A percentile compares a stretch with the other conserved stretches of the same genome.
These are phyloP conservation scores for Tetracladium maxilliforme DNA, from an alignment of 2,329 filamentous ascomycete genomes.

Conservation along the genomic window DNA sequence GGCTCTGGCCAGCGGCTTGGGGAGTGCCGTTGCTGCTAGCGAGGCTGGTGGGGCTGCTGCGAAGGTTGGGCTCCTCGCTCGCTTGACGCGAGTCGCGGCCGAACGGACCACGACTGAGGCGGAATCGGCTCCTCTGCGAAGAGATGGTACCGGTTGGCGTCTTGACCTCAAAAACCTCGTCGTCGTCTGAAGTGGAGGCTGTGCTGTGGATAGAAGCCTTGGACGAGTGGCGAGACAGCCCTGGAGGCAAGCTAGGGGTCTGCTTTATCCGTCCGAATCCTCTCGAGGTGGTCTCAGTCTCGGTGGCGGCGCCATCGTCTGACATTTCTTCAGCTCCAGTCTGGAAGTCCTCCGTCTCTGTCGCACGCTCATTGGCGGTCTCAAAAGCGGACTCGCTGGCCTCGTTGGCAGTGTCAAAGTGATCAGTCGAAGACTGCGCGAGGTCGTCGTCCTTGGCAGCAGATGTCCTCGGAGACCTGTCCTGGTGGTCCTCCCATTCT, in stretches of 20 bases:
- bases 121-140: constrained; percentile 57
- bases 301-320: constrained; percentile 62
- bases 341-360: constrained; percentile 90
- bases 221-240: constrained; percentile 55
- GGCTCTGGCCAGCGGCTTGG: constrained; percentile 49
- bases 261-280: constrained; percentile 19
- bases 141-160: constrained; percentile 48
- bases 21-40: constrained; percentile 31
- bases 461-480: constrained; percentile 36
- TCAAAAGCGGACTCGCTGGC: constrained; percentile 50
- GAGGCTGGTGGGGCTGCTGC: constrained; percentile 44
- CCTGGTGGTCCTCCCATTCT: constrained; percentile 73
- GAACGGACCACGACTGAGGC: constrained; percentile 49
- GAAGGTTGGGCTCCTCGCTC: constrained; percentile 42
- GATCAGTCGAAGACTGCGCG: constrained; percentile 51
- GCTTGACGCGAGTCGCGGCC: constrained; percentile 45
- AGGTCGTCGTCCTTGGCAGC: no score
- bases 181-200: constrained; percentile 72
- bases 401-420: constrained; percentile 74
- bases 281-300: constrained; percentile 56
- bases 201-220: constrained; percentile 83
- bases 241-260: constrained; percentile 8
- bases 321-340: constrained; percentile 76
- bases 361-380: constrained; percentile 66
- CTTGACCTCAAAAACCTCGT: constrained; percentile 48